Evolutionary conservation across 352 stramenopile species (phyloP), one percentile per base, ranked within the genome.

Genomic region (Saprolegnia diclina): DNA sequence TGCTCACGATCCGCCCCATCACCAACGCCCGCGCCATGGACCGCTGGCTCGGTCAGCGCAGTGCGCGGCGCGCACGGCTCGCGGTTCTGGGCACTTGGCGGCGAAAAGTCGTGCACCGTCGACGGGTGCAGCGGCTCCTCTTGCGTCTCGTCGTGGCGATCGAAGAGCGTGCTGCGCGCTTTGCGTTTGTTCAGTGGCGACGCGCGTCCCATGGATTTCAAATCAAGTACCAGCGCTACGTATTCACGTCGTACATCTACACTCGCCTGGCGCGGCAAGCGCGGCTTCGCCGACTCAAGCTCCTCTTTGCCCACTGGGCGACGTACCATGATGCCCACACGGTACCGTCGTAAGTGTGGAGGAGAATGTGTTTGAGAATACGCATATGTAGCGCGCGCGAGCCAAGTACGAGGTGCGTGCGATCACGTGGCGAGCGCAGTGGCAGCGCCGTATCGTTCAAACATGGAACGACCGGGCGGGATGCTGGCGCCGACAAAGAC

Each of bases 171-270:
- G 35, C 16, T 3, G 13, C 19, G 3, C 35, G 35, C 13, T n/a
- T 59, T 59, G 52, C 11, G 3, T 59, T 59, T 59, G 35, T 40
- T 3, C 52, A 24, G 4, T 59, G 52, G 52, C 52, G 52, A 16
- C 24, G 52, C 11, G 11, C 10, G 35, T 59, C 52, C 13, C 52
- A 59, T 4, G 13, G 1, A 1, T 59, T 59, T 11, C 52, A 59
- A 59, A 59, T 59, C 35, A 14, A 24, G 13, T 59, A 59, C n/a
- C 52, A 59, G 19, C 52, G 52, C 52, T 59, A 59, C 35, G 52
- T 59, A 1, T 59, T 59, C 11, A 59, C 52, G 24, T 59, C 52
- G 2, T 59, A 59, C 9, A 59, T 59, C 9, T 59, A 26, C 19
- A 18, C 19, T 2, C 52, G 52, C 13, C 52, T 59, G 3, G 19